Percentiles rank a stretch among this genome's conserved stretches.
Evolutionary conservation across 768 basidiomycete species (phyloP).

Genomic region (Pholiota conissans): DNA sequence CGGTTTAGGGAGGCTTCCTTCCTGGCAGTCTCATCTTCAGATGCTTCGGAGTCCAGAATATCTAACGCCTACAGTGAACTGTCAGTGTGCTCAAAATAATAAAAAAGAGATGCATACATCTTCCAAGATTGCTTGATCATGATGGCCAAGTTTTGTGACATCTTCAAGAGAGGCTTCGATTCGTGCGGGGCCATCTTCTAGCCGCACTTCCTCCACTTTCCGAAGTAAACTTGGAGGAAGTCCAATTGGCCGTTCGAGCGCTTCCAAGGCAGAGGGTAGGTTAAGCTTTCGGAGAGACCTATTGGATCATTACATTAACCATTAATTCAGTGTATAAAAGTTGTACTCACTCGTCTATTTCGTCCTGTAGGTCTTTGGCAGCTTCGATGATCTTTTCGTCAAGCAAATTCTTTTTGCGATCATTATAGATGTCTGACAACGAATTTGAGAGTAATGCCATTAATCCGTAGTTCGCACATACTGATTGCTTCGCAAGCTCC

Average conservation of each 20-base stretch:
- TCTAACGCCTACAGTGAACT: slow-evolving; percentile 67
- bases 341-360: slow-evolving; percentile 55
- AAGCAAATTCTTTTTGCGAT: slow-evolving; percentile 72
- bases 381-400: slow-evolving; percentile 63
- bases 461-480: slow-evolving; percentile 32
- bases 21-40: slow-evolving; percentile 75
- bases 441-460: background rate
- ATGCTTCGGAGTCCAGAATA: slow-evolving; percentile 87
- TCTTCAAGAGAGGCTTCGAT: slow-evolving; percentile 75
- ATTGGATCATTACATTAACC: slow-evolving; percentile 1
- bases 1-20: slow-evolving; percentile 49
- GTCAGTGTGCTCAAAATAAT: background rate
- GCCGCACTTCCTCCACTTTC: slow-evolving; percentile 82
- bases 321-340: background rate
- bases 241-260: slow-evolving; percentile 82
- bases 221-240: slow-evolving; percentile 85
- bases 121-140: slow-evolving; percentile 63
- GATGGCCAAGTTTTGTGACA: slow-evolving; percentile 62
- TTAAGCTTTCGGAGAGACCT: slow-evolving; percentile 72
- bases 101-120: slow-evolving; percentile 54
- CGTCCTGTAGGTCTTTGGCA: slow-evolving; percentile 62
- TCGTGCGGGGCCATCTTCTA: slow-evolving; percentile 71
- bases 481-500: slow-evolving; percentile 89
- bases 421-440: slow-evolving; percentile 72
- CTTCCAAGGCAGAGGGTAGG: slow-evolving; percentile 85